phyloP scores from a whole-genome alignment of 306 rosid genomes.

The Lupinus albus region DNA sequence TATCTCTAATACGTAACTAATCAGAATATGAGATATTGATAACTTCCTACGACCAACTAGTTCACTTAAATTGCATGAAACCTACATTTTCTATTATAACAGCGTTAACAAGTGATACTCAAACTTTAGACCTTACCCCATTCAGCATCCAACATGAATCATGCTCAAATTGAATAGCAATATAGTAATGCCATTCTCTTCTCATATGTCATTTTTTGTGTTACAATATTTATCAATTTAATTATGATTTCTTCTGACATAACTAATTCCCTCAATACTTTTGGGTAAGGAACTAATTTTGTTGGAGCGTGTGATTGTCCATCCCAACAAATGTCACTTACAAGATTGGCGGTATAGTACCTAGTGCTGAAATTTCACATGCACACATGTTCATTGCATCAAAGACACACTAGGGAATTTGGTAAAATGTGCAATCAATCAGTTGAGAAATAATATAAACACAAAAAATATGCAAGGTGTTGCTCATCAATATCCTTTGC shows the following conservation, averaged over 20 bases:
- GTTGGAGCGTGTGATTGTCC: too few relatives aligned
- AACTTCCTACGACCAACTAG: constrained; percentile 39
- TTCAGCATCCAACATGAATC: constrained; percentile 26
- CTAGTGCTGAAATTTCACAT: constrained; percentile 71
- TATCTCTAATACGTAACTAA: constrained; percentile 4
- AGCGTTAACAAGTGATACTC: constrained; percentile 25
- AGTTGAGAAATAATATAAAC: background rate
- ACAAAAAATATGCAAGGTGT: constrained; percentile 8
- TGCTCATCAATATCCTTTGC: constrained; percentile 12
- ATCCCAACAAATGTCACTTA: too few relatives aligned
- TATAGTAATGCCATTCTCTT: background rate
- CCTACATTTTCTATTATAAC: constrained; percentile 1
- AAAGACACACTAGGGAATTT: background rate
- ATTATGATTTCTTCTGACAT: too few relatives aligned
- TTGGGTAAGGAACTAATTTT: too few relatives aligned
- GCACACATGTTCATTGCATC: constrained; percentile 57
- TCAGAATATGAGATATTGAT: constrained; percentile 39
- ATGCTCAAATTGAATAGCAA: constrained; percentile 18
- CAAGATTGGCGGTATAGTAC: constrained; percentile 69
- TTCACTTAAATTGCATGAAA: background rate
- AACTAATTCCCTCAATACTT: too few relatives aligned
- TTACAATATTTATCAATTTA: too few relatives aligned
- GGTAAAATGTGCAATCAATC: background rate
- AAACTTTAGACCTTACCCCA: constrained; percentile 12
- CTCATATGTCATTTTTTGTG: background rate